Conservation (phyloP, 768 basidiomycete genomes). For the Amyloporia xantha region DNA sequence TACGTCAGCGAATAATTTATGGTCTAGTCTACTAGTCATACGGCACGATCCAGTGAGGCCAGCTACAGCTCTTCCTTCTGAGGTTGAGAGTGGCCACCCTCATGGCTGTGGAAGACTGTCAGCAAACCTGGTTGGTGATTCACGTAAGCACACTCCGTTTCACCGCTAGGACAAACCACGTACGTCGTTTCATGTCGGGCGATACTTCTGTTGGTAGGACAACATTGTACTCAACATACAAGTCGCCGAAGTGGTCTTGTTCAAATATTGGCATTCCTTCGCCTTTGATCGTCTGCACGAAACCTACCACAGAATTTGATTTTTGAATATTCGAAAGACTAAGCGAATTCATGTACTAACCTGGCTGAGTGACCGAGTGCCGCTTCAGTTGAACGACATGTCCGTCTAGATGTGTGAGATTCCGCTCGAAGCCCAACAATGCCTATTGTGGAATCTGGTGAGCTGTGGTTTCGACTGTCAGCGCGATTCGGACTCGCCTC, state of each 20-base stretch:
- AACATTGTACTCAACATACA: conserved; percentile 92
- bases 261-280: conserved; percentile 86
- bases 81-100: conserved; percentile 23
- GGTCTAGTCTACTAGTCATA: not conserved
- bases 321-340: not conserved
- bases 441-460: conserved; percentile 57
- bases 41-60: not conserved
- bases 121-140: not conserved
- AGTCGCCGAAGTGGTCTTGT: conserved; percentile 56
- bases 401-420: conserved; percentile 89
- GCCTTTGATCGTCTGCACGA: conserved; percentile 76
- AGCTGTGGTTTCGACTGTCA: no score
- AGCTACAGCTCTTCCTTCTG: conserved; percentile 36
- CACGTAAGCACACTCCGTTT: not conserved
- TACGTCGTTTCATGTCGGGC: conserved; percentile 65
- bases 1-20: no score
- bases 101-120: conserved; percentile 14
- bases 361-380: conserved; percentile 86
- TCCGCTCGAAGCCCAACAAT: conserved; percentile 91
- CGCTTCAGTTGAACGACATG: conserved; percentile 65
- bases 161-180: conserved; percentile 27
- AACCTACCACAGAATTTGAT: conserved; percentile 40
- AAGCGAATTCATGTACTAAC: no score
- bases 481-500: conserved; percentile 52
- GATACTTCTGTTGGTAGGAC: conserved; percentile 75